Base-by-base conservation (phyloP, 2,329 filamentous ascomycete genomes). In the Cadophora malorum region DNA sequence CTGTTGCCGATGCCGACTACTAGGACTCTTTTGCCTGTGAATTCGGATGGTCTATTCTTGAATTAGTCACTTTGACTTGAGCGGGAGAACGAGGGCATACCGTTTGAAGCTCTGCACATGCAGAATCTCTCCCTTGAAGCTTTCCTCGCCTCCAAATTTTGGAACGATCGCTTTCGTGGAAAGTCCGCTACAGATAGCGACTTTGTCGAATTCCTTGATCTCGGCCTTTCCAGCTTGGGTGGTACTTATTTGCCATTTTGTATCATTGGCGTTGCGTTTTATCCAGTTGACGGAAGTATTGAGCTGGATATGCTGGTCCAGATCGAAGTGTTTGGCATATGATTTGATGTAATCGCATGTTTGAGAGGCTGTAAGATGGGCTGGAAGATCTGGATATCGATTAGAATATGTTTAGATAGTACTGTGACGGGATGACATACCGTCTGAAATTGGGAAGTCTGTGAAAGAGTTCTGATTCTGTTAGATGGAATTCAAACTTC, bases 1-100 rank as follows among this genome's bases (percentile, higher is more conserved):
- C 80, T 82, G 56, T 79, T 80, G 19, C 80, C 79, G 31, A 83
- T 72, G 6, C 83, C 83, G 2, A 84, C 75, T 0, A 85, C 74
- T 0, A 84, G 66, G 1, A 84, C 80, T 10, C 75, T 81, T 69
- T 83, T 81, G 7, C 75, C 79, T 14, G 77, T 75, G 72, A 82
- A 83, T 21, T 74, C 72, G 1, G 76, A 72, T 1, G 79, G 73
- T 3, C 77, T 77, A 47, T 71, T 19, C 21, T 8, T 60, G 56
- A 45, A 65, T 69, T 66, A 66, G 53, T 28, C 21, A 19, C 8
- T 21, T 2, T 21, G 2, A 21, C 45, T 21, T 2, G 4, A 19
- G n/a, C 1, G 45, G 2, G 19, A 49, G 8, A 3, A 49, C 6
- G 7, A 62, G 25, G 1, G 7, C 47, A 16, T 53, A 53, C 61